Evolutionary conservation across 2,329 filamentous ascomycete species (phyloP).

Genomic region (Colletotrichum tamarilloi): DNA sequence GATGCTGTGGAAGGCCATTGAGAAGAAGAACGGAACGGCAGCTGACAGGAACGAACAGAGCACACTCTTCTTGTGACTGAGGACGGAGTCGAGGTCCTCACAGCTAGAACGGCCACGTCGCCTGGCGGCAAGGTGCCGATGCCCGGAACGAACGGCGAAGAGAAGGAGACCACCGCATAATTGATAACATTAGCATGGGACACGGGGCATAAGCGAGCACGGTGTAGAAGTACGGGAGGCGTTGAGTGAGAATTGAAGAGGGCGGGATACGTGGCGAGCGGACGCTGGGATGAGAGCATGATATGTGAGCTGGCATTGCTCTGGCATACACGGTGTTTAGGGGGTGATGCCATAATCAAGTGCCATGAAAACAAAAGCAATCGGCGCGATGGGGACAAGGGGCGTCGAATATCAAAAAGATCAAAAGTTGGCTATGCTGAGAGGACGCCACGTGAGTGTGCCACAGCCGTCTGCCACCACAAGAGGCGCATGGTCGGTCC

Average conservation of each 20-base stretch:
- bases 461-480: not conserved
- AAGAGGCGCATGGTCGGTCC: not conserved
- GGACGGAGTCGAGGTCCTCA: slow-evolving; percentile 83
- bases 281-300: not conserved
- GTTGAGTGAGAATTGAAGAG: not conserved
- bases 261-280: not conserved
- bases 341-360: not conserved
- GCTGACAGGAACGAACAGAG: slow-evolving; percentile 59
- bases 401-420: slow-evolving; percentile 6
- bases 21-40: no score
- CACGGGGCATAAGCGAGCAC: slow-evolving; percentile 2
- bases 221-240: not conserved
- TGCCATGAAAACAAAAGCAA: not conserved
- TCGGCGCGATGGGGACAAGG: not conserved
- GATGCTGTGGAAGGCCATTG: slow-evolving; percentile 46
- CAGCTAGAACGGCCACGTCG: slow-evolving; percentile 77
- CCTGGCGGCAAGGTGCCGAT: slow-evolving; percentile 79
- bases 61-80: slow-evolving; percentile 88
- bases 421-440: not conserved
- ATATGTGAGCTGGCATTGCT: not conserved
- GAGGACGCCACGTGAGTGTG: not conserved
- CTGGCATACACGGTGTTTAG: not conserved
- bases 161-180: slow-evolving; percentile 32
- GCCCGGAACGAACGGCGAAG: slow-evolving; percentile 49
- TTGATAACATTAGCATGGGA: not conserved